A percentile compares a stretch with the other conserved stretches of the same genome.
Conservation (phyloP, 352 stramenopile species). For the Aphanomyces invadans region DNA sequence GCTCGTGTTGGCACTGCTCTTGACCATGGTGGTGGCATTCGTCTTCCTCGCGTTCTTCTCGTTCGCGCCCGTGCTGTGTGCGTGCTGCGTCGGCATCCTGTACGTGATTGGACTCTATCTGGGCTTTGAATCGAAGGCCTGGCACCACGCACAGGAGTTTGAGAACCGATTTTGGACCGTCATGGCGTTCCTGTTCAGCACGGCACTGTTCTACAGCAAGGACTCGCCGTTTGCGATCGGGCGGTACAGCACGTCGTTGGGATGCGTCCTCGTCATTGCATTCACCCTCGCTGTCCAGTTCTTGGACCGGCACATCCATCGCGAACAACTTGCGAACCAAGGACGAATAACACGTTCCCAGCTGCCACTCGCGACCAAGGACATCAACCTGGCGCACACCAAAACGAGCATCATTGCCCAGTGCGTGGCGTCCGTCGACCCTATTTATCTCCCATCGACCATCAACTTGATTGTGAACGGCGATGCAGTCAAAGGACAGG, state of each 20-base stretch:
- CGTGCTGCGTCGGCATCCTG: slow-evolving; percentile 69
- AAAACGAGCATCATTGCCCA: slow-evolving; percentile 67
- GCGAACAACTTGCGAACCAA: slow-evolving; percentile 58
- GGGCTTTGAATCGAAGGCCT: slow-evolving; percentile 71
- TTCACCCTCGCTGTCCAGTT: slow-evolving; percentile 77
- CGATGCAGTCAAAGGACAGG: slow-evolving; percentile 57
- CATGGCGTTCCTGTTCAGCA: slow-evolving; percentile 89
- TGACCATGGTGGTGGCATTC: slow-evolving; percentile 48
- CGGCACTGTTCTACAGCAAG: slow-evolving; percentile 89
- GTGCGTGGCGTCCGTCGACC: slow-evolving; percentile 65
- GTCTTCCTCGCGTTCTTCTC: slow-evolving; percentile 77
- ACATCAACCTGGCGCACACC: slow-evolving; percentile 44
- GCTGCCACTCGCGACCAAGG: background rate
- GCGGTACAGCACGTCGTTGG: slow-evolving; percentile 59
- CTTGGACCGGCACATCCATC: slow-evolving; percentile 73
- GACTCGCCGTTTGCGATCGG: slow-evolving; percentile 88
- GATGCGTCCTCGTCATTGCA: slow-evolving; percentile 63
- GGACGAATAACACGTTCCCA: slow-evolving; percentile 26
- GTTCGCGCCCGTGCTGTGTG: slow-evolving; percentile 69
- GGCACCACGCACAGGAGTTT: slow-evolving; percentile 89
- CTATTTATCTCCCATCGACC: slow-evolving; percentile 76
- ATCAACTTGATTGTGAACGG: slow-evolving; percentile 87
- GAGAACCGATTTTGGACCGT: slow-evolving; percentile 97
- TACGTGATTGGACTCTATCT: slow-evolving; percentile 78
- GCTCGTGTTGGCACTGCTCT: slow-evolving; percentile 62